Evolutionary conservation across 2,329 filamentous ascomycete species (phyloP), one percentile per base, ranked within the genome.

Genomic region (Aspergillus sp.): DNA sequence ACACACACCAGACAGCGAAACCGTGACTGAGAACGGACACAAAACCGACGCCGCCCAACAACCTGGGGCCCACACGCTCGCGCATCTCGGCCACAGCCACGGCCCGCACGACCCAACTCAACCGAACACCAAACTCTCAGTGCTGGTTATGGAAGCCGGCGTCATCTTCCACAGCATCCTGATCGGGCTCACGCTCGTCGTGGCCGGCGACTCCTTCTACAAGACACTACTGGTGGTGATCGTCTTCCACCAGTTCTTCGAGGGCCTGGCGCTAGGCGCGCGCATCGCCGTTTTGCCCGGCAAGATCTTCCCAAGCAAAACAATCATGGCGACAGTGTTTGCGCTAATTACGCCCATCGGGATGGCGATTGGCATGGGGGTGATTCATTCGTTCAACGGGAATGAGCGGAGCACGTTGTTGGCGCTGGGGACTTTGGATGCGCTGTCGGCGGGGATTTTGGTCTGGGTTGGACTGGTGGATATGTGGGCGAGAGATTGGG

Each of bases 401-500:
- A 91, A 90, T 66, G 84, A 90, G 65, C 83, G 81, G 3, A 80
- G 81, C 1, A 92, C 90, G 0, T 80, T 92, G 46, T 75, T 92
- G 49, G 87, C 89, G 2, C 85, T 92, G 39, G 90, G 89, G 0
- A 91, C 89, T 0, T 79, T 93, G 1, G 87, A 93, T 72, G 88
- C 90, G 6, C 70, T 92, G 10, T 90, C 86, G 0, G 89, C 90
- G 0, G 90, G 90, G 29, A 90, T 94, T 49, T 79, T 93, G 32
- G 78, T 90, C n/a, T 93, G 90, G 89, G 89, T 92, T 2, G 88
- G 89, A 2, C 75, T 92, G 1, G 89, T 92, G 0, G 90, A 92
- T 77, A 92, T 93, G 89, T 88, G 87, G 85, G 88, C 88, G 2
- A 79, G 84, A 46, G 90, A 93, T 70, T 93, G 90, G 90, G 83